Conservation (phyloP, 2,329 filamentous ascomycete species). For the Alternaria solani region DNA sequence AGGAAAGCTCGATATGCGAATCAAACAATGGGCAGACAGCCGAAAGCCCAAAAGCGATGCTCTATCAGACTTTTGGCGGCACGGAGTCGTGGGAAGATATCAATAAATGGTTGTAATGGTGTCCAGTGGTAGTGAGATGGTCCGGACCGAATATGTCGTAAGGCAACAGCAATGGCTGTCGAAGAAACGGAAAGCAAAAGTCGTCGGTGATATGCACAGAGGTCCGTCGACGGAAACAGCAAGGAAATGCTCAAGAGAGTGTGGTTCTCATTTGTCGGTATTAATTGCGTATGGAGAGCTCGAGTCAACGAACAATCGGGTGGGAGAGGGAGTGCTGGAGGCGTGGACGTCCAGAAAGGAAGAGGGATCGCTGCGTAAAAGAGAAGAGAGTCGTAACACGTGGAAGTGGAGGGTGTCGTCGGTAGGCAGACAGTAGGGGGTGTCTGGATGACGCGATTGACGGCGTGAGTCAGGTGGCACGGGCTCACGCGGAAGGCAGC, state of each 20-base stretch:
- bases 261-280: constrained; percentile 55
- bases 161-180: constrained; percentile 39
- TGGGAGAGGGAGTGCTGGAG: constrained; percentile 28
- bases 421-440: constrained; percentile 35
- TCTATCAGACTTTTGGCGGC: constrained; percentile 51
- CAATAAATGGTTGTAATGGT: constrained; percentile 45
- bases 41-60: constrained; percentile 47
- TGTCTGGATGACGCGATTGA: constrained; percentile 39
- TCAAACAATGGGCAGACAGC: constrained; percentile 46
- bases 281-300: constrained; percentile 52
- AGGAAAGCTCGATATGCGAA: constrained; percentile 39
- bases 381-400: constrained; percentile 51
- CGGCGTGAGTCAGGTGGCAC: constrained; percentile 48
- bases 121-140: constrained; percentile 30
- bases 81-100: constrained; percentile 42
- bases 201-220: constrained; percentile 53
- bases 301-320: constrained; percentile 51
- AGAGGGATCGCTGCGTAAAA: constrained; percentile 50
- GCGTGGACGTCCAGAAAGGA: constrained; percentile 42
- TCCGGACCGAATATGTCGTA: constrained; percentile 37
- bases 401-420: constrained; percentile 45
- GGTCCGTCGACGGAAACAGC: constrained; percentile 50
- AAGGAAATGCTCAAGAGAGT: constrained; percentile 55
- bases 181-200: constrained; percentile 40
- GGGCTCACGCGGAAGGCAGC: constrained; percentile 37